Evolutionary conservation across 228 moss, liverwort and hornwort species (phyloP).

Genomic region (Sphagnum magellanicum): DNA sequence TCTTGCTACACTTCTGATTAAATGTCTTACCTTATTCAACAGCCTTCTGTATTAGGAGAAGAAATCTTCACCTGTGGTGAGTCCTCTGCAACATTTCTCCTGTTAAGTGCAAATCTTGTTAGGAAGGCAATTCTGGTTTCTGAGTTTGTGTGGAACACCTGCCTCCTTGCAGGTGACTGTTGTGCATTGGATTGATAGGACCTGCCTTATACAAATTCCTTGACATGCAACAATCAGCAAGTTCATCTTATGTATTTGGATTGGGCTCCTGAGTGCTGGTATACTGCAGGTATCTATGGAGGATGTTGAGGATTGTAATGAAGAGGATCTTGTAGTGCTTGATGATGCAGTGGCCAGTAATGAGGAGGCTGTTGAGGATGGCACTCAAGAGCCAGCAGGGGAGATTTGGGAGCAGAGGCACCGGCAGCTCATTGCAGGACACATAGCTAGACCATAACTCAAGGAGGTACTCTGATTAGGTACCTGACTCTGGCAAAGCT

Average conservation of each 20-base stretch:
- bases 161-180: background rate
- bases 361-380: slow-evolving; percentile 8
- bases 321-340: slow-evolving; percentile 50
- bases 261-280: background rate
- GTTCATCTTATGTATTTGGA: background rate
- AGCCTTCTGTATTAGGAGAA: slow-evolving; percentile 57
- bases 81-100: background rate
- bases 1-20: slow-evolving; percentile 39
- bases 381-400: slow-evolving; percentile 33
- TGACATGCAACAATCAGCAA: no score
- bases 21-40: slow-evolving; percentile 36
- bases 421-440: slow-evolving; percentile 30
- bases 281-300: slow-evolving; percentile 25
- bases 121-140: background rate
- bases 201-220: no score
- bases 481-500: slow-evolving; percentile 11
- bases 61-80: slow-evolving; percentile 23
- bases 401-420: slow-evolving; percentile 41
- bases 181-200: background rate
- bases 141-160: background rate
- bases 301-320: slow-evolving; percentile 26
- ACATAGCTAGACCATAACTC: slow-evolving; percentile 26
- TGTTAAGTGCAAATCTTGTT: background rate
- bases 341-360: slow-evolving; percentile 34
- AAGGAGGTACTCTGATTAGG: slow-evolving; percentile 12